Evolutionary conservation across 2,329 filamentous ascomycete species (phyloP).

Genomic region (Cladosporium sp.): DNA sequence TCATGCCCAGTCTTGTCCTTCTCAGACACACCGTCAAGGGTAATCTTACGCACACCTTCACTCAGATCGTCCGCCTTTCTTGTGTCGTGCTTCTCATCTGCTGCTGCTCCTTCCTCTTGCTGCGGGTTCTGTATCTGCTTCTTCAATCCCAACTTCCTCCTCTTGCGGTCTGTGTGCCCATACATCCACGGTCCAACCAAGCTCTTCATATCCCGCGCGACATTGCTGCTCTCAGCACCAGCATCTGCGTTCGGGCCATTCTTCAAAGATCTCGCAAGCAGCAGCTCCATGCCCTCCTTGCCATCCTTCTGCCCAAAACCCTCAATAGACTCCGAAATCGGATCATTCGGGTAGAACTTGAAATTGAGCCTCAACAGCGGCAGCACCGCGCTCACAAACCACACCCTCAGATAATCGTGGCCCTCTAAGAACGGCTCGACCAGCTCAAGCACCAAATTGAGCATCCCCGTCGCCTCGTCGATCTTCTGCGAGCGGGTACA

Average conservation of each 20-base stretch:
- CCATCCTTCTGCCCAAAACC: slow-evolving; percentile 65
- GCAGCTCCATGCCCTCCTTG: slow-evolving; percentile 57
- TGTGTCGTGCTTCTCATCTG: neutral
- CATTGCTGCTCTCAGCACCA: slow-evolving; percentile 28
- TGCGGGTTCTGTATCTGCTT: slow-evolving; percentile 11
- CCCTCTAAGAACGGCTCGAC: slow-evolving; percentile 67
- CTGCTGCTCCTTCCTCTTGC: neutral
- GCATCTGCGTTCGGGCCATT: slow-evolving; percentile 6
- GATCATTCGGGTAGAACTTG: slow-evolving; percentile 64
- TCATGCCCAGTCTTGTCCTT: slow-evolving; percentile 52
- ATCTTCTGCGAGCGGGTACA: slow-evolving; percentile 68
- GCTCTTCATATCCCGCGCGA: slow-evolving; percentile 66
- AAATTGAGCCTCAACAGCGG: slow-evolving; percentile 68
- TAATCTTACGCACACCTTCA: slow-evolving; percentile 28
- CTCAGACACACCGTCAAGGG: slow-evolving; percentile 28
- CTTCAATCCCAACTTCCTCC: slow-evolving; percentile 31
- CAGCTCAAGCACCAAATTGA: slow-evolving; percentile 67
- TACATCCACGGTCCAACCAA: slow-evolving; percentile 74
- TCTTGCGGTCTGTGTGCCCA: slow-evolving; percentile 61
- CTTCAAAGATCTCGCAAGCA: slow-evolving; percentile 46
- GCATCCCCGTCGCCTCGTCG: slow-evolving; percentile 70
- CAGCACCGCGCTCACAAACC: slow-evolving; percentile 68
- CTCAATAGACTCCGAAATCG: slow-evolving; percentile 61
- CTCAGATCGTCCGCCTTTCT: slow-evolving; percentile 1
- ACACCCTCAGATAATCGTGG: slow-evolving; percentile 61